Evolutionary conservation across 2,329 filamentous ascomycete genomes (phyloP), one percentile per base, ranked within the genome.

Genomic region (Aspergillus ochraceoroseus): DNA sequence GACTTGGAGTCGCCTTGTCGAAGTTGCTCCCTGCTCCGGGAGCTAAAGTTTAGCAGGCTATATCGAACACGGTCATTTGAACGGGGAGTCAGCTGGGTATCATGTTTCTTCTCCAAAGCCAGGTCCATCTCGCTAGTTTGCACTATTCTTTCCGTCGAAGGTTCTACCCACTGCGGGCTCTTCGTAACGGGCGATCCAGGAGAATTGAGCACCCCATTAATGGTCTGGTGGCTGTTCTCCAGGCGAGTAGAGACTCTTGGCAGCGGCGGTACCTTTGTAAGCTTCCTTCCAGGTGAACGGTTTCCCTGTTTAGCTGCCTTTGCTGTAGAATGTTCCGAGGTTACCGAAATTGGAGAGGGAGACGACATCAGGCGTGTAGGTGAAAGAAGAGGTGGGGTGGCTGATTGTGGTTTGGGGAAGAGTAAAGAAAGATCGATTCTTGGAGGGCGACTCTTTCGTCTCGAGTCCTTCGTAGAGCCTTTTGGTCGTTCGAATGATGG

Each of bases 371-470:
- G 56, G 15, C 65, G 60, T 25, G 68, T 63, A 11, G 66, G 66
- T n/a, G 66, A 70, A 12, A 67, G 52, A 18, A 68, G 57, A 19
- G 62, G 64, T 13, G 52, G 49, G 4, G 53, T 38, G 7, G 48
- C 45, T 27, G 58, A 52, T 27, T 58, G 58, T 2, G 66, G 65
- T 44, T 62, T 68, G 5, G 66, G 66, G 43, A 68, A 69, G 11
- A 70, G 52, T 11, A 64, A 54, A 20, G 66, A 70, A 13, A 69
- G 55, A 35, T 70, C 66, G 46, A 70, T 64, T 41, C 61, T 55
- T 7, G 60, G 57, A 23, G 66, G 64, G 9, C 64, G 61, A 35
- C 58, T 52, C 47, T 65, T 68, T 23, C 59, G 53, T 42, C 64
- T 65, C n/a, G 57, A 58, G n/a, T 63, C 58, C 41, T 61, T 63